Evolutionary conservation across 306 rosid genomes (phyloP).

Genomic region (Morella rubra): DNA sequence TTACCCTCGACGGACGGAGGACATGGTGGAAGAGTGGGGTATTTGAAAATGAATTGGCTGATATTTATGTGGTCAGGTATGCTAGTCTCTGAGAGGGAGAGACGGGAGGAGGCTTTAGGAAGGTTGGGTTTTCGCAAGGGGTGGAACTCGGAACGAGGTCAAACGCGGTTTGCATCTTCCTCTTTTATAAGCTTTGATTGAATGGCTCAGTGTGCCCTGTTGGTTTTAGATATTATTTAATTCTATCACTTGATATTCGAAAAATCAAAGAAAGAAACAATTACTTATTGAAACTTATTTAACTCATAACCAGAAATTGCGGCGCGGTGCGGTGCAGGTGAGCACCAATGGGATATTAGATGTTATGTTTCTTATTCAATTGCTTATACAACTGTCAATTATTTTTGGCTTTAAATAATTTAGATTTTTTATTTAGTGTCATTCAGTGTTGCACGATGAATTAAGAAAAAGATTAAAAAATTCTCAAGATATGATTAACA

Average conservation of each 20-base stretch:
- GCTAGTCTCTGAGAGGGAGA: background rate
- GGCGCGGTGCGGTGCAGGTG: too few species aligned
- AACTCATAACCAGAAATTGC: background rate
- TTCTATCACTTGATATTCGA: background rate
- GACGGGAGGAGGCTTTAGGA: background rate
- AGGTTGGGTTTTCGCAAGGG: background rate
- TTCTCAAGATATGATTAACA: too few species aligned
- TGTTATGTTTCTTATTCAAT: too few species aligned
- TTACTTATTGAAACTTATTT: too few species aligned
- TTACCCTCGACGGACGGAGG: slow-evolving; percentile 27
- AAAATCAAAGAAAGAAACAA: background rate
- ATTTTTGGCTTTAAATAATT: too few species aligned
- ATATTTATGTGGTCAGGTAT: background rate
- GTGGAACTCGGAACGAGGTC: slow-evolving; percentile 32
- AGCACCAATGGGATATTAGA: too few species aligned
- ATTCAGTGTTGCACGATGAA: too few species aligned
- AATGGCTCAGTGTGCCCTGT: background rate
- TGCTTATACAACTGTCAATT: too few species aligned
- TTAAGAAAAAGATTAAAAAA: too few species aligned
- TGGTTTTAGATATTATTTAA: background rate
- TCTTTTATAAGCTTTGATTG: background rate
- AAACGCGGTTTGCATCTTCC: slow-evolving; percentile 34
- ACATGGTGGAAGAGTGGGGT: background rate
- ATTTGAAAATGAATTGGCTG: background rate
- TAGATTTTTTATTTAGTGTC: too few species aligned